Conservation (phyloP, 1,139 yeast genomes). For the Candida smagusa region DNA sequence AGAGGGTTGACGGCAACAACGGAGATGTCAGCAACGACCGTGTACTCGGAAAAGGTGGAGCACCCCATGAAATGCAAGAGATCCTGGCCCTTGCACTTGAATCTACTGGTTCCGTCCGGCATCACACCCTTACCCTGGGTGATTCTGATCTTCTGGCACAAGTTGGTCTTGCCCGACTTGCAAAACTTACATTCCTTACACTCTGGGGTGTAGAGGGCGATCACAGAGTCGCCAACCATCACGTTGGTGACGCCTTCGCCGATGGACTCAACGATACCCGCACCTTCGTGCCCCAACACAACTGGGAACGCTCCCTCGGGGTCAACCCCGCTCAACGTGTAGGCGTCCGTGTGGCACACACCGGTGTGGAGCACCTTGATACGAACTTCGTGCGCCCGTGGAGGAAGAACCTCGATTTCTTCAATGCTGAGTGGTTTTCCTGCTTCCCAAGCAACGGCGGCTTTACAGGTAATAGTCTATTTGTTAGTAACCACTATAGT, state of each 20-base stretch:
- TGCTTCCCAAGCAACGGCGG: slow-evolving; percentile 98
- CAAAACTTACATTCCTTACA: slow-evolving; percentile 95
- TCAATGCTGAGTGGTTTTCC: slow-evolving; percentile 81
- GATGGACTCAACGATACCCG: slow-evolving; percentile 88
- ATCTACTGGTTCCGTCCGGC: slow-evolving; percentile 96
- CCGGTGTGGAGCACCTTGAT: slow-evolving; percentile 85
- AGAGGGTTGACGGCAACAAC: slow-evolving; percentile 85
- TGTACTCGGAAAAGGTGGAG: slow-evolving; percentile 93
- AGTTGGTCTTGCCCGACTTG: slow-evolving; percentile 89
- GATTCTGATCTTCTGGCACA: slow-evolving; percentile 87
- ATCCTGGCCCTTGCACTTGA: slow-evolving; percentile 78
- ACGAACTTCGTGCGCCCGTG: slow-evolving; percentile 96
- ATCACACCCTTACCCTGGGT: slow-evolving; percentile 88
- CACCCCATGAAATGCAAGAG: slow-evolving; percentile 95
- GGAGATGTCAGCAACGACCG: slow-evolving; percentile 97
- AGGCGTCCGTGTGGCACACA: slow-evolving; percentile 98
- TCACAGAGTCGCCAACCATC: slow-evolving; percentile 84
- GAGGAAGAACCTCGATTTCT: slow-evolving; percentile 86
- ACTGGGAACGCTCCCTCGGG: slow-evolving; percentile 97
- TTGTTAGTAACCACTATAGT: slow-evolving; percentile 9
- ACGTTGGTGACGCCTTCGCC: slow-evolving; percentile 92
- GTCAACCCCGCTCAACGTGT: slow-evolving; percentile 88
- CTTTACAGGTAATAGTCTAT: slow-evolving; percentile 80
- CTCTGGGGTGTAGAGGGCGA: slow-evolving; percentile 94
- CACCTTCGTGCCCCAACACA: slow-evolving; percentile 94